phyloP scores from a whole-genome alignment of 306 rosid species.

The Begonia fuchsioides region DNA sequence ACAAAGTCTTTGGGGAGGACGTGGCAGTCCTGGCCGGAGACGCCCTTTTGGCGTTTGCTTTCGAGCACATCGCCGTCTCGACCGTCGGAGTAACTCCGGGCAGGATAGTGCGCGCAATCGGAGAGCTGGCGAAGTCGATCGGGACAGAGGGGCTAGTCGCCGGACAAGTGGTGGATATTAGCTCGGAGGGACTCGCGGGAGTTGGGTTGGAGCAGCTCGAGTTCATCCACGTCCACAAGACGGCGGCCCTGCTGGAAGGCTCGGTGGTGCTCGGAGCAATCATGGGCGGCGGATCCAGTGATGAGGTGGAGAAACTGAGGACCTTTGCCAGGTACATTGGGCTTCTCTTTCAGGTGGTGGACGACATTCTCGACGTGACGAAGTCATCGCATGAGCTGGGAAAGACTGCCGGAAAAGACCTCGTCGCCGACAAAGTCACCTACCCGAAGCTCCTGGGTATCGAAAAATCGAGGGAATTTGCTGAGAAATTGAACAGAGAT shows the following conservation, averaged over 20 bases:
- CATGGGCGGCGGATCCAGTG: conserved; percentile 29
- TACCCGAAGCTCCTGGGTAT: conserved; percentile 45
- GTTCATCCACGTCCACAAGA: conserved; percentile 37
- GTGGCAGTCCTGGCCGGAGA: conserved; percentile 43
- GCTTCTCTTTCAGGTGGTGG: conserved; percentile 45
- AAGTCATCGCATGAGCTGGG: conserved; percentile 41
- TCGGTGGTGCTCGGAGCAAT: conserved; percentile 41
- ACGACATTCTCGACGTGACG: conserved; percentile 48
- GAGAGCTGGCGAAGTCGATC: conserved; percentile 29
- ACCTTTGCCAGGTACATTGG: conserved; percentile 32
- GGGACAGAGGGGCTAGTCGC: conserved; percentile 35
- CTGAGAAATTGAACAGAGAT: conserved; percentile 18
- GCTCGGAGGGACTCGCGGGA: conserved; percentile 21
- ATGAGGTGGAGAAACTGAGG: conserved; percentile 31
- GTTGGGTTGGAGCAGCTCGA: conserved; percentile 32
- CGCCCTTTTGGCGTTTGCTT: conserved; percentile 31
- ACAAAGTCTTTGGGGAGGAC: conserved; percentile 40
- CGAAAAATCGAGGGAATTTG: conserved; percentile 33
- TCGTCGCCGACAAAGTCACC: conserved; percentile 36
- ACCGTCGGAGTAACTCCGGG: conserved; percentile 12
- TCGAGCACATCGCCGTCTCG: conserved; percentile 28
- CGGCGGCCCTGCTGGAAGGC: conserved; percentile 41
- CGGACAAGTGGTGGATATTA: conserved; percentile 36
- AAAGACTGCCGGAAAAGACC: conserved; percentile 52
- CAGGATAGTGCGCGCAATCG: conserved; percentile 25